Evolutionary conservation across 2,329 filamentous ascomycete genomes (phyloP), one percentile per base, ranked within the genome.

Genomic region (Cladosporium sp.): DNA sequence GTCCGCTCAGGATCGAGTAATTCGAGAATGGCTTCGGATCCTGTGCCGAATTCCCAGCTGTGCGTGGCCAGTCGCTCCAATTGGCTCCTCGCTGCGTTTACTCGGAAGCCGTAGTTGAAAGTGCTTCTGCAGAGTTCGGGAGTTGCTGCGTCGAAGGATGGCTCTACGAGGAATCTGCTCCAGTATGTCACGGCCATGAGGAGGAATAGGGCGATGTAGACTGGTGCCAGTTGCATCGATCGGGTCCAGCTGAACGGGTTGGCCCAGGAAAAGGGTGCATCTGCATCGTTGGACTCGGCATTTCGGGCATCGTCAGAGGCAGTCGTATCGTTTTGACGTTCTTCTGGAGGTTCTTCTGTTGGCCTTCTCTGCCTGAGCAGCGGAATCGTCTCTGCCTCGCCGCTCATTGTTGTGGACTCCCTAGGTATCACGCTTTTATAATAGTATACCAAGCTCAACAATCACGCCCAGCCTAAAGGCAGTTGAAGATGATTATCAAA

Each of bases 31-130:
- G 71, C 71, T 60, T 74, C 62, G 18, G 65, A 62, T 3, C 69
- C 66, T 7, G 66, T 70, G 15, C 68, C 69, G 36, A 68, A 69
- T 53, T 74, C 71, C 70, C 69, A 72, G 53, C 64, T 68, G 52
- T 70, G 69, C 1, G 61, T 61, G 18, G 70, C 63, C 7, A 66
- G 57, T 8, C 54, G 45, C 40, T 63, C 56, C 22, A 65, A 66
- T 48, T 65, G 62, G 6, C 50, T 47, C 30, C 57, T 43, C 2
- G 56, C 61, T 13, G 60, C 61, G 45, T 59, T 59, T 49, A 64
- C 47, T 2, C 45, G 52, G 41, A 62, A 63, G 16, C 49, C 52
- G 51, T 59, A 61, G 45, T 62, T 55, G 52, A 64, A 63, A 27
- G 55, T 60, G 3, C 47, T 52, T 2, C 47, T 39, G 43, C 61